These are phyloP conservation scores for Trametes coccinea DNA, from an alignment of 768 basidiomycete species.

Conservation along the genomic window DNA sequence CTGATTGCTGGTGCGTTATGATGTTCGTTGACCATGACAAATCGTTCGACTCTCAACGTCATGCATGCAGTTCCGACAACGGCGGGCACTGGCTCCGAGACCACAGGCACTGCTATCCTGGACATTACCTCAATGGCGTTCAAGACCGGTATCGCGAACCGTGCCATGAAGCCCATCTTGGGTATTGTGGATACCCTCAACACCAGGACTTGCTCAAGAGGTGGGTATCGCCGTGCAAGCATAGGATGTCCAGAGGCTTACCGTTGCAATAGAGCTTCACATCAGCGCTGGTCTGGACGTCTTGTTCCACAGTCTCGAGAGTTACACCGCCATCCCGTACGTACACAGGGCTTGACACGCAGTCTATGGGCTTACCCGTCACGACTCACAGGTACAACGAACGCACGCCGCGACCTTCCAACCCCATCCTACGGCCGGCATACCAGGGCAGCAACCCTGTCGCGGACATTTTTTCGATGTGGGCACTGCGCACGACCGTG, in stretches of 20 bases:
- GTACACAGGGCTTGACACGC: slow-evolving; percentile 24
- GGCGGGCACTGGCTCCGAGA: slow-evolving; percentile 90
- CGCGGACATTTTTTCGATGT: slow-evolving; percentile 93
- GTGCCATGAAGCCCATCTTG: slow-evolving; percentile 86
- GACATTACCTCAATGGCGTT: slow-evolving; percentile 90
- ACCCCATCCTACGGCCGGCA: slow-evolving; percentile 88
- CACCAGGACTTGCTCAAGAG: slow-evolving; percentile 80
- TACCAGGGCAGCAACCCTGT: slow-evolving; percentile 95
- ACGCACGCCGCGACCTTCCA: slow-evolving; percentile 83
- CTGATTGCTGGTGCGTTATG: slow-evolving; percentile 69
- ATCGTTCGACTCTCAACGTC: neutral
- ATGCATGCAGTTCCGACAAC: slow-evolving; percentile 59
- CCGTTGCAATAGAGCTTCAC: slow-evolving; percentile 58
- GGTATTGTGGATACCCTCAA: slow-evolving; percentile 84
- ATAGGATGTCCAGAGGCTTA: neutral
- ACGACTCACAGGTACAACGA: slow-evolving; percentile 69
- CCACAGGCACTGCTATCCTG: slow-evolving; percentile 92
- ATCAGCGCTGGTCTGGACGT: slow-evolving; percentile 96
- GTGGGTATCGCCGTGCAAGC: slow-evolving; percentile 6
- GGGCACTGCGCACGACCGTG: slow-evolving; percentile 89
- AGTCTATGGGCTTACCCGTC: slow-evolving; percentile 20
- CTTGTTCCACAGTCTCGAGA: slow-evolving; percentile 94
- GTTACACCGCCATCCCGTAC: slow-evolving; percentile 91
- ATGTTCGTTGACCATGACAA: no score
- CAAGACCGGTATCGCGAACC: slow-evolving; percentile 95